A percentile compares a stretch with the other conserved stretches of the same genome.
Conservation (phyloP, 495 filamentous ascomycete genomes). For the Staphylotrichum tortipilum region DNA sequence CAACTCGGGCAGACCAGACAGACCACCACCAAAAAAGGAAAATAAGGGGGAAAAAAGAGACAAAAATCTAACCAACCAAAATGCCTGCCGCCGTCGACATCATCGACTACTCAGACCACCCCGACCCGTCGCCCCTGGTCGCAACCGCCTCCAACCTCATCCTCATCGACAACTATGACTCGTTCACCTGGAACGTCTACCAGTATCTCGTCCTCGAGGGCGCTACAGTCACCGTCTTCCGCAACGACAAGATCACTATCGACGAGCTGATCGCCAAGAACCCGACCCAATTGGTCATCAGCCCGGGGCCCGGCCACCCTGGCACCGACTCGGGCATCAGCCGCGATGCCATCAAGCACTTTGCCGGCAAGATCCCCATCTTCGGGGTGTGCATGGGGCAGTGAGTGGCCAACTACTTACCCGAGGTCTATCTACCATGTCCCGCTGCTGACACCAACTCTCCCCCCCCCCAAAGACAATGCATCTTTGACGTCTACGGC, state of each 20-base stretch:
- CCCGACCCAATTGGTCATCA: slow-evolving; percentile 90
- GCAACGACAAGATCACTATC: slow-evolving; percentile 85
- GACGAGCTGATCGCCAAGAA: slow-evolving; percentile 71
- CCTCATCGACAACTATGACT: slow-evolving; percentile 98
- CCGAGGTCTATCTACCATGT: no score
- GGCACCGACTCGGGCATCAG: slow-evolving; percentile 84
- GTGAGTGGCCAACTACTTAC: no score
- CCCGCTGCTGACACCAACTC: no score
- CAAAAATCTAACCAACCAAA: slow-evolving; percentile 3
- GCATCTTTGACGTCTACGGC: slow-evolving; percentile 86
- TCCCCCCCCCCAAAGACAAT: no score
- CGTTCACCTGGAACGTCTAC: slow-evolving; percentile 98
- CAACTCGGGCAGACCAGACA: background rate
- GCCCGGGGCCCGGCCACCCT: slow-evolving; percentile 90
- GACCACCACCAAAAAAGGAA: background rate
- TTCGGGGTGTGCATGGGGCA: slow-evolving; percentile 98
- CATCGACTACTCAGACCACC: slow-evolving; percentile 80
- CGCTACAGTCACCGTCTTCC: slow-evolving; percentile 75
- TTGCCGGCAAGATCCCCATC: slow-evolving; percentile 93
- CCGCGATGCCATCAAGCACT: slow-evolving; percentile 80
- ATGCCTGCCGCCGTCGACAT: slow-evolving; percentile 45
- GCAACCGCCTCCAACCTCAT: slow-evolving; percentile 79
- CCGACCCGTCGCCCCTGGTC: slow-evolving; percentile 57
- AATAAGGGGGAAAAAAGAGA: background rate
- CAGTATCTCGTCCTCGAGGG: slow-evolving; percentile 95